Conservation (phyloP, 257 asterid genomes). For the Solanum medicagineum region DNA sequence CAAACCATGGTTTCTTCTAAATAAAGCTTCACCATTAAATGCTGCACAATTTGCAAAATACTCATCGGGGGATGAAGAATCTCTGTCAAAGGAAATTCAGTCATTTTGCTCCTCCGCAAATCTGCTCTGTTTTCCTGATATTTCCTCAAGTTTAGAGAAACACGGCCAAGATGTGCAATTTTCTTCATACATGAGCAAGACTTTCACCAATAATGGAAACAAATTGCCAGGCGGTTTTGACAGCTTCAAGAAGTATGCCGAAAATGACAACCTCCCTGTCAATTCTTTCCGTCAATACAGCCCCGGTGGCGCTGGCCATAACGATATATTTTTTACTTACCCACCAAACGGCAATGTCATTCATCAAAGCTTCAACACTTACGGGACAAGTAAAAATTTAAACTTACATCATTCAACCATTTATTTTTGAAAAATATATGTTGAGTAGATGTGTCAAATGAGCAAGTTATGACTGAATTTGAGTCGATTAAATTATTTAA, state of each 20-base stretch:
- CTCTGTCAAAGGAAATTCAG: slow-evolving; percentile 3
- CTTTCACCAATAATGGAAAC: slow-evolving; percentile 71
- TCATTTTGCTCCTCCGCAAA: slow-evolving; percentile 5
- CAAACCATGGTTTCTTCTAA: slow-evolving; percentile 35
- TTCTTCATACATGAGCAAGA: slow-evolving; percentile 4
- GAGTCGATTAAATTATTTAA: background rate
- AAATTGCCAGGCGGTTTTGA: slow-evolving; percentile 37
- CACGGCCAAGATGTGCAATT: background rate
- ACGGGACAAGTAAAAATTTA: slow-evolving; percentile 22
- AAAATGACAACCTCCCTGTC: slow-evolving; percentile 14
- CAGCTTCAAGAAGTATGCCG: slow-evolving; percentile 44
- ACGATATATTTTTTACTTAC: slow-evolving; percentile 45
- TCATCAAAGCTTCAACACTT: slow-evolving; percentile 62
- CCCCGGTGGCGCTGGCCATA: slow-evolving; percentile 46
- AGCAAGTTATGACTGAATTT: background rate
- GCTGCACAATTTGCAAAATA: slow-evolving; percentile 39
- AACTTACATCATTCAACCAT: background rate
- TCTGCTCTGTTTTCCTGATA: slow-evolving; percentile 12
- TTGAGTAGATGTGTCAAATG: background rate
- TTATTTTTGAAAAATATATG: background rate
- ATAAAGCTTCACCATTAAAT: slow-evolving; percentile 49
- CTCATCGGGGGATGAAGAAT: slow-evolving; percentile 9
- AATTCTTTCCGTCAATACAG: slow-evolving; percentile 70
- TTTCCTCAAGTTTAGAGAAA: slow-evolving; percentile 6
- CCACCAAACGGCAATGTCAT: slow-evolving; percentile 31